Base-by-base conservation (phyloP, 106 monocot species). In the Platanthera guangdongensis region DNA sequence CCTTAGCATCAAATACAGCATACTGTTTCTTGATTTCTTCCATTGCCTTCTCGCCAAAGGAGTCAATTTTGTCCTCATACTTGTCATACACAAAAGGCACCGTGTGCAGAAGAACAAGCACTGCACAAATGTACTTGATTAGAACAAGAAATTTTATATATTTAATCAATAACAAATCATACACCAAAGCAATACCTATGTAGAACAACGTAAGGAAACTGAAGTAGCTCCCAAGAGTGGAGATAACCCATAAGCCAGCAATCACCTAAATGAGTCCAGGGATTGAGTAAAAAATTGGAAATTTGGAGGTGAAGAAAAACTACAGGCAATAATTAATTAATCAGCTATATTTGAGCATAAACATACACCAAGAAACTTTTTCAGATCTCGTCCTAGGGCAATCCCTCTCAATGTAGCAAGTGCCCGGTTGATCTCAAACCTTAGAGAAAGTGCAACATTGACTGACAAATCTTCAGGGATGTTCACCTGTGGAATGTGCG, bases 321-420 rank as follows among this genome's bases (percentile, higher is more conserved):
- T 13, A n/a, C 19, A 49, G 18, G 2, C 11, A 11, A 10, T 30
- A 8, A 65, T 32, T 6, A 65, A 3, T 65, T 21, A 19, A 3
- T 39, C 39, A 64, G 70, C 16, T 48, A 48, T 39, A 1, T 47
- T 48, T 18, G 4, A 19, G 18, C 45, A 74, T 80, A 16, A 32
- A 79, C 85, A 57, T 88, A 89, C 89, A 30, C 68, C 74, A 71
- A 89, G 86, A 77, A 89, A 84, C 48, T 78, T 84, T 74, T 82
- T 78, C 52, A 89, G 69, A 72, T 89, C 83, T 3, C 67, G 55
- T 51, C 89, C 89, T 10, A 79, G 78, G 7, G 89, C 86, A 57
- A 86, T 82, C 5, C 80, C 82, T 51, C 83, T 79, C 54, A 89
- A 59, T 15, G 51, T 19, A 50, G 74, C 55, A 25, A 84, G 4